Percentiles rank a stretch among this genome's conserved stretches.
phyloP scores from a whole-genome alignment of 2,329 filamentous ascomycete species.

The Neocucurbitaria cava region DNA sequence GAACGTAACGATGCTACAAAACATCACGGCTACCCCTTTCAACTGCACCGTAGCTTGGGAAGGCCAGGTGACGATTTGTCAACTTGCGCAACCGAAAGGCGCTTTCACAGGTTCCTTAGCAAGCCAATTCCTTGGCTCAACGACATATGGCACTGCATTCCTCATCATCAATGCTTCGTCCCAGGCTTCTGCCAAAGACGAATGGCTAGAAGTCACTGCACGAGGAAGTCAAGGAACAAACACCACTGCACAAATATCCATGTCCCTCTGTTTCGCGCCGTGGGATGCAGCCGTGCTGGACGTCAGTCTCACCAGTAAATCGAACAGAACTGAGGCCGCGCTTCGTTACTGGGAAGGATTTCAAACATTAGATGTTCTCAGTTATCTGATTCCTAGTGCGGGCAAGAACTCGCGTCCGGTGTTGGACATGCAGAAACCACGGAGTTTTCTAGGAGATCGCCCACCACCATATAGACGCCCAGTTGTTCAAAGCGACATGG shows the following conservation, averaged over 20 bases:
- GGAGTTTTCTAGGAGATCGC: conserved; percentile 3
- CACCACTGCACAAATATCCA: neutral
- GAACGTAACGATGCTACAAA: conserved; percentile 1
- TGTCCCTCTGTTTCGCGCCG: conserved; percentile 12
- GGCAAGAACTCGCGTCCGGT: neutral
- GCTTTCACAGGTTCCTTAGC: neutral
- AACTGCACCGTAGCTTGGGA: conserved; percentile 4
- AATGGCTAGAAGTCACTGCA: neutral
- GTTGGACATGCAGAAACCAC: conserved; percentile 5
- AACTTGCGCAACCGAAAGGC: neutral
- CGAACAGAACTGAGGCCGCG: conserved; percentile 8
- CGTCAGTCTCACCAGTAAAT: neutral
- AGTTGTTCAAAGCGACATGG: conserved; percentile 8
- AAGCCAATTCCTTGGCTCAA: conserved; percentile 9
- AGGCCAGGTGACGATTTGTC: conserved; percentile 6
- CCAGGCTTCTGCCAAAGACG: neutral
- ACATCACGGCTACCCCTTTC: conserved; percentile 1
- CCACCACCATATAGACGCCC: conserved; percentile 1
- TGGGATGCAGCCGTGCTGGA: conserved; percentile 12
- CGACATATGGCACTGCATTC: conserved; percentile 10
- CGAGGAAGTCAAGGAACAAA: neutral
- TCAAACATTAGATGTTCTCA: neutral
- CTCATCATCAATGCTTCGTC: conserved; percentile 3
- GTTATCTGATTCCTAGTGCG: neutral
- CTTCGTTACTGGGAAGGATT: neutral